Evolutionary conservation across 108 stramenopile species (phyloP).

Genomic region (Cyclostephanos tholiformis): DNA sequence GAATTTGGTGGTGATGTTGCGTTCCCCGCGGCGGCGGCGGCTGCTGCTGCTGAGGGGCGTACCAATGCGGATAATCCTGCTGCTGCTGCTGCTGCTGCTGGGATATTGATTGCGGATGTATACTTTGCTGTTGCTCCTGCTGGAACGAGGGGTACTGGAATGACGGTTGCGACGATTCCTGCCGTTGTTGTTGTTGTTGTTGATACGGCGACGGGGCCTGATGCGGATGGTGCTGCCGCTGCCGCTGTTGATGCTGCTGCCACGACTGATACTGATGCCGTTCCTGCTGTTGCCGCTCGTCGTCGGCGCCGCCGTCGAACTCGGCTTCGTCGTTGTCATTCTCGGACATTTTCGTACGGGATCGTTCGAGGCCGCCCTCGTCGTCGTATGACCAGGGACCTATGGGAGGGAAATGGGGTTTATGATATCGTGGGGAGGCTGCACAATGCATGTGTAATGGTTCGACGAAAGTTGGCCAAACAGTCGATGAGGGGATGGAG

Average conservation of each 20-base stretch:
- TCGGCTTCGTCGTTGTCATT: background rate
- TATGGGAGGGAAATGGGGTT: too few relatives aligned
- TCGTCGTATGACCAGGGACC: too few relatives aligned
- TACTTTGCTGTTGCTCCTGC: background rate
- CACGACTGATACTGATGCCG: background rate
- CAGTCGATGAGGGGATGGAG: too few relatives aligned
- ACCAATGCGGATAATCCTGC: background rate
- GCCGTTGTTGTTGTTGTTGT: background rate
- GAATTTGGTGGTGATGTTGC: too few relatives aligned
- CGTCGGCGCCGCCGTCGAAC: background rate
- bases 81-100: slow-evolving; percentile 4
- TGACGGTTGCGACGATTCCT: too few relatives aligned
- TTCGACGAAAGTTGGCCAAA: too few relatives aligned
- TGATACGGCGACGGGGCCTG: slow-evolving; percentile 3
- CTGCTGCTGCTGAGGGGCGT: background rate
- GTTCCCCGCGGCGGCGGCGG: background rate
- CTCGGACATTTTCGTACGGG: background rate
- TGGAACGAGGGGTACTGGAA: too few relatives aligned
- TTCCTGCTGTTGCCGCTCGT: too few relatives aligned
- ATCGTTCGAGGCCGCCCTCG: too few relatives aligned
- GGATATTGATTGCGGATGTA: background rate
- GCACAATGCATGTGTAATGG: too few relatives aligned
- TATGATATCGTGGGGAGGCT: too few relatives aligned
- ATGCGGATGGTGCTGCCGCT: background rate
- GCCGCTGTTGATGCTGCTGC: too few relatives aligned